Conservation (phyloP, 495 filamentous ascomycete genomes). For the Pyrenula aspistea region DNA sequence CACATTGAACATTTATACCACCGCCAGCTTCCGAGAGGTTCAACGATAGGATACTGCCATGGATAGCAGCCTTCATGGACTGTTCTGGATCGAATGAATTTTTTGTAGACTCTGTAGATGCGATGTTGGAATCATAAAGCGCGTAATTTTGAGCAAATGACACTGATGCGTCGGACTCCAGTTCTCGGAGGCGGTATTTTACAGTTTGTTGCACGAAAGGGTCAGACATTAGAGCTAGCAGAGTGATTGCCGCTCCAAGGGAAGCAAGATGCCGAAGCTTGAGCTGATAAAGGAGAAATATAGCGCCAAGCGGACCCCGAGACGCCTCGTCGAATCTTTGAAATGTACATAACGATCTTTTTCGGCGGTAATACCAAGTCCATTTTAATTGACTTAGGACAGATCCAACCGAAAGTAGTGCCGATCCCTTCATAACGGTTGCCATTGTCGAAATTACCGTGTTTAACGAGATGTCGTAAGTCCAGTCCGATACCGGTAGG, state of each 20-base stretch:
- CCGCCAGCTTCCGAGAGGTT: neutral
- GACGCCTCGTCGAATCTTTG: neutral
- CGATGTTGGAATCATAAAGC: neutral
- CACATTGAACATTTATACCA: slow-evolving; percentile 16
- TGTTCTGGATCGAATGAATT: neutral
- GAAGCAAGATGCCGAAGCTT: slow-evolving; percentile 24
- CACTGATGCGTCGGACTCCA: neutral
- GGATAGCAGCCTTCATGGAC: neutral
- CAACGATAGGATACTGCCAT: neutral
- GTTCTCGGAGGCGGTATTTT: neutral
- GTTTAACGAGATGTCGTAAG: slow-evolving; percentile 33
- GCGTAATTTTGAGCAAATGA: neutral
- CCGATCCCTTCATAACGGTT: slow-evolving; percentile 28
- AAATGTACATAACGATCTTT: neutral
- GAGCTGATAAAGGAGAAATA: neutral
- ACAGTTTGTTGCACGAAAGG: slow-evolving; percentile 30
- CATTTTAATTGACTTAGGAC: slow-evolving; percentile 34
- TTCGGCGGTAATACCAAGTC: slow-evolving; percentile 28
- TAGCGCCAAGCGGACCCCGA: neutral
- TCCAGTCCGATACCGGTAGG: slow-evolving; percentile 26
- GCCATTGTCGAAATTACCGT: slow-evolving; percentile 31
- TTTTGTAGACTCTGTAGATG: neutral
- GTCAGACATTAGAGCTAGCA: slow-evolving; percentile 26
- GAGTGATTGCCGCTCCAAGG: slow-evolving; percentile 23
- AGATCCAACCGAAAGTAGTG: slow-evolving; percentile 25